A percentile compares a stretch with the other conserved stretches of the same genome.
These are phyloP conservation scores for Thalassia testudinum DNA, from an alignment of 116 monocot species.

Conservation along the genomic window DNA sequence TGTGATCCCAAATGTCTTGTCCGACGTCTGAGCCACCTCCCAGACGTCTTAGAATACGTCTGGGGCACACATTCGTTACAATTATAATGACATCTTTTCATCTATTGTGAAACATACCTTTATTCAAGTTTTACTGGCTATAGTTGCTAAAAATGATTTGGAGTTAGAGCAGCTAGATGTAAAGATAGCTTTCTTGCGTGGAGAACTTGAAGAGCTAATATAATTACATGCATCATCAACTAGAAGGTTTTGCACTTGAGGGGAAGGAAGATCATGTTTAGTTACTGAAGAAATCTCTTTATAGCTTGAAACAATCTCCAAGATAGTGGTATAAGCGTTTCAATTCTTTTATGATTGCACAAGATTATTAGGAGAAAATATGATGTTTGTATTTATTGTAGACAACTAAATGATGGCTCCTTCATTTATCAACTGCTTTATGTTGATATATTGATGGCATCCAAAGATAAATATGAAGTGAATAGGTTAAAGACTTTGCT, in stretches of 20 bases:
- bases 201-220: not conserved
- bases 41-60: too few relatives aligned
- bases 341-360: not conserved
- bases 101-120: not conserved
- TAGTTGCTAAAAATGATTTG: not conserved
- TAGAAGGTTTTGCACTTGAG: not conserved
- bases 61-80: too few relatives aligned
- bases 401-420: too few relatives aligned
- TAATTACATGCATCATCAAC: conserved; percentile 1
- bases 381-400: not conserved
- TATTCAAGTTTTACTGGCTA: not conserved
- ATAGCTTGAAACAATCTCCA: not conserved
- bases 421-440: not conserved
- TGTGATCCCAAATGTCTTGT: too few relatives aligned
- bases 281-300: not conserved
- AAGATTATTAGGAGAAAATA: not conserved
- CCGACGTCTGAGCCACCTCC: too few relatives aligned
- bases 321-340: not conserved
- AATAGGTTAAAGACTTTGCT: too few relatives aligned
- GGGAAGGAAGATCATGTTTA: not conserved
- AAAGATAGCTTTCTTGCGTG: not conserved
- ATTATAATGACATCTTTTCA: too few relatives aligned
- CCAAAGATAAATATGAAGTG: too few relatives aligned
- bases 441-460: too few relatives aligned
- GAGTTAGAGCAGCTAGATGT: not conserved